Evolutionary conservation across 1,284 basidiomycete genomes (phyloP).

Genomic region (Ustilago shanxiensis): DNA sequence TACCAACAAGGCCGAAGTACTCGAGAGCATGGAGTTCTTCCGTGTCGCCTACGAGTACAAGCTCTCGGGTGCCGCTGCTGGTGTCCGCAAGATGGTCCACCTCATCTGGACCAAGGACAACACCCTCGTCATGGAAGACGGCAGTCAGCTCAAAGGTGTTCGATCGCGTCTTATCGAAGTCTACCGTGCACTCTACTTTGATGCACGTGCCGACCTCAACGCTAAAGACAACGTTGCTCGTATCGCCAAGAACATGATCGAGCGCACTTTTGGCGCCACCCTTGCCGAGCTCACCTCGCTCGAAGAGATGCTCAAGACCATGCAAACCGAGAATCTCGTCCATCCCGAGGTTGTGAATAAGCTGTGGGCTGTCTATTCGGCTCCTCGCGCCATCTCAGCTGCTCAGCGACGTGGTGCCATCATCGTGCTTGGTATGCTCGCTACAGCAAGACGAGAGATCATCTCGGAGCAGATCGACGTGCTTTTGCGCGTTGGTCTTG

Average conservation of each 20-base stretch:
- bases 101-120: slow-evolving; percentile 98
- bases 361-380: slow-evolving; percentile 90
- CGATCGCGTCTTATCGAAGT: slow-evolving; percentile 88
- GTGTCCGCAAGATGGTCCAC: slow-evolving; percentile 96
- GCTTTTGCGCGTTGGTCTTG: slow-evolving; percentile 89
- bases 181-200: slow-evolving; percentile 90
- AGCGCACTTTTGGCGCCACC: slow-evolving; percentile 75
- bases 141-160: slow-evolving; percentile 88
- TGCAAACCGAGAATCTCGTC: slow-evolving; percentile 86
- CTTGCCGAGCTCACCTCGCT: slow-evolving; percentile 94
- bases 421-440: slow-evolving; percentile 95
- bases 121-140: slow-evolving; percentile 80
- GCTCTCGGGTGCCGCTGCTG: slow-evolving; percentile 75
- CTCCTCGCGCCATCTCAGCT: slow-evolving; percentile 74
- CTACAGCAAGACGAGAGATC: slow-evolving; percentile 83
- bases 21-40: slow-evolving; percentile 97
- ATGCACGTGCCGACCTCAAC: slow-evolving; percentile 72
- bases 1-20: slow-evolving; percentile 90
- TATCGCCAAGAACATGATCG: slow-evolving; percentile 97
- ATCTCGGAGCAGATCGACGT: slow-evolving; percentile 88
- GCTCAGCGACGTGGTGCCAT: slow-evolving; percentile 91
- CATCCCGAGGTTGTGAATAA: slow-evolving; percentile 87
- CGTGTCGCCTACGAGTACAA: slow-evolving; percentile 85
- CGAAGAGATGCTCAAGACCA: slow-evolving; percentile 93
- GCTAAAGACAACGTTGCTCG: slow-evolving; percentile 88